phyloP scores from a whole-genome alignment of 2,329 filamentous ascomycete genomes.

The Cordyceps farinosa region DNA sequence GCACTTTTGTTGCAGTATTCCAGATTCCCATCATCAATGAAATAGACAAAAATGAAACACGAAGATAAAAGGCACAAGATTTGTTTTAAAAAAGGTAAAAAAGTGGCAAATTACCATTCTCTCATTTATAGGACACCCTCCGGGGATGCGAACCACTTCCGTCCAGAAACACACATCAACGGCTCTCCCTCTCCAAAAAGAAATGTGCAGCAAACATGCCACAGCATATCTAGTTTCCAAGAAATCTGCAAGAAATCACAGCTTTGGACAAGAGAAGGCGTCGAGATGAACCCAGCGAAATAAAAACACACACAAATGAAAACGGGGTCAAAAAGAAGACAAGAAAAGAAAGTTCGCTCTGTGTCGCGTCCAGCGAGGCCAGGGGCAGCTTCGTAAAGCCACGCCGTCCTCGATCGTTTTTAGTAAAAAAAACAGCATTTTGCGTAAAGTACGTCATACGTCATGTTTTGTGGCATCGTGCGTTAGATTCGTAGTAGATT shows the following conservation, averaged over 20 bases:
- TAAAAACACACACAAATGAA: background rate
- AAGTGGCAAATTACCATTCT: background rate
- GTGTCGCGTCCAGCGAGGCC: conserved; percentile 32
- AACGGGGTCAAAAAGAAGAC: background rate
- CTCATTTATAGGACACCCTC: background rate
- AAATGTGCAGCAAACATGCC: background rate
- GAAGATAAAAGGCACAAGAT: background rate
- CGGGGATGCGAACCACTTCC: background rate
- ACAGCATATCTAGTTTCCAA: background rate
- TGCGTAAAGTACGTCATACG: conserved; percentile 15
- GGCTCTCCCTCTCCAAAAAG: background rate
- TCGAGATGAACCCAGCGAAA: background rate
- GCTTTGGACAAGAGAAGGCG: no score
- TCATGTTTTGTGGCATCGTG: conserved; percentile 1
- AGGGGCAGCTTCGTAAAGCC: conserved; percentile 38
- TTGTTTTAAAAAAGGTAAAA: background rate
- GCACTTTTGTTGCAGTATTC: background rate
- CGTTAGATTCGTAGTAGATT: conserved; percentile 44
- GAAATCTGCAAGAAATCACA: background rate
- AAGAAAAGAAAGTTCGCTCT: conserved; percentile 13
- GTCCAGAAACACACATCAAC: background rate
- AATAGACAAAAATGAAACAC: background rate
- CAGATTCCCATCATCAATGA: background rate
- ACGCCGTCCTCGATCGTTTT: conserved; percentile 48
- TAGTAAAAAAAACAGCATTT: conserved; percentile 19